Percentiles rank a stretch among this genome's conserved stretches.
phyloP scores from a whole-genome alignment of 140 eudicot genomes.

The Bidens hawaiensis region DNA sequence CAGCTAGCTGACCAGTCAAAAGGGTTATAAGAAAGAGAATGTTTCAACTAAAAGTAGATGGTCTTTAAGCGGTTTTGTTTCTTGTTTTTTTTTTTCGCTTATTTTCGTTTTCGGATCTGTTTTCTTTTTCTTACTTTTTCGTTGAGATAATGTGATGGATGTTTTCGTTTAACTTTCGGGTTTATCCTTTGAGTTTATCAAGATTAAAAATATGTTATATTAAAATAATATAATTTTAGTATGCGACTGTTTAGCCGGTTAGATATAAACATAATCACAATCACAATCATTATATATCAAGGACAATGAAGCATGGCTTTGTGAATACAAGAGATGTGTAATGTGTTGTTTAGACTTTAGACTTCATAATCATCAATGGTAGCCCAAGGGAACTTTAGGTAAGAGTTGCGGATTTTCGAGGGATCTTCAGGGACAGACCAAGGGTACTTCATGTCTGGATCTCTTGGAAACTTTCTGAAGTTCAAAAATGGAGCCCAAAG shows the following conservation, averaged over 20 bases:
- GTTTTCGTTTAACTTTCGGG: slow-evolving; percentile 24
- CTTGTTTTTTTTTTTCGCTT: neutral
- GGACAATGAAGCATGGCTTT: neutral
- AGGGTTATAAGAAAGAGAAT: slow-evolving; percentile 12
- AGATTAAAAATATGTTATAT: neutral
- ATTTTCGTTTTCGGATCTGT: slow-evolving; percentile 13
- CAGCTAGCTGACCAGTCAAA: slow-evolving; percentile 17
- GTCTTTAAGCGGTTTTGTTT: slow-evolving; percentile 17
- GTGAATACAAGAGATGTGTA: neutral
- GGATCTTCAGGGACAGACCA: slow-evolving; percentile 74
- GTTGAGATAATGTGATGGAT: slow-evolving; percentile 38
- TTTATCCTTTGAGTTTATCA: slow-evolving; percentile 22
- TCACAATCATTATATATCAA: neutral
- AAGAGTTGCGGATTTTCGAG: slow-evolving; percentile 41
- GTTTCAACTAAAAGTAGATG: slow-evolving; percentile 18
- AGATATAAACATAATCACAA: neutral
- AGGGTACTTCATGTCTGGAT: slow-evolving; percentile 87
- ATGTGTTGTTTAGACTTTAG: slow-evolving; percentile 9
- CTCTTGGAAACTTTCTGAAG: slow-evolving; percentile 90
- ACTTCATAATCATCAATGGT: slow-evolving; percentile 75
- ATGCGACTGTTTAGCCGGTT: neutral
- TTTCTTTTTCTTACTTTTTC: neutral
- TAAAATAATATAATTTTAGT: no score
- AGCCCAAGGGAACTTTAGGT: slow-evolving; percentile 77
- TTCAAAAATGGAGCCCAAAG: slow-evolving; percentile 95